Base-by-base conservation (phyloP, 192 early-diverging fungal genomes). In the Coemansia brasiliensis region DNA sequence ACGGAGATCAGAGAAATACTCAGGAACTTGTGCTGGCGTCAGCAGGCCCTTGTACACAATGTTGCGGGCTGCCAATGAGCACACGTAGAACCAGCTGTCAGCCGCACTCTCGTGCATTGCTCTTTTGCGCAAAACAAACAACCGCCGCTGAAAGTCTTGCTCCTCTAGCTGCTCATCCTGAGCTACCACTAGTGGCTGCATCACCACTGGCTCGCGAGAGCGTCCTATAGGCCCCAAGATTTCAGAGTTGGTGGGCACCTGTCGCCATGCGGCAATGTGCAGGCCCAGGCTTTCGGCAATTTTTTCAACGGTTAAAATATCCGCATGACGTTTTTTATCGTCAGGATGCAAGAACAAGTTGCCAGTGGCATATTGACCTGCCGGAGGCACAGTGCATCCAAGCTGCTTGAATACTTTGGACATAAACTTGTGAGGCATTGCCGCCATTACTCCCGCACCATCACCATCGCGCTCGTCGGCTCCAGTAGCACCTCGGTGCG, bases 41-140 rank as follows among this genome's bases (percentile, higher is more conserved):
- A 98, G 87, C 69, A 92, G 91, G 39, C 96, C 96, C 87, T 98
- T 98, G 84, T 98, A 98, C 44, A 94, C 85, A 60, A 98, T 96
- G 72, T 89, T 92, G 67, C 90, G 86, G 72, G 86, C 90, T 5
- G 91, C 93, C 24, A 98, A 84, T 17, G 96, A 97, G 82, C 96
- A 98, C 27, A 95, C 88, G 67, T 98, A 98, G 74, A 96, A 95
- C 92, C 92, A 94, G 73, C 91, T 94, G 53, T 86, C 85, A 46
- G 90, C 78, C 0, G 87, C 86, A 40, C 94, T 91, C 32, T 88
- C 85, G 70, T 92, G 92, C 32, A 90, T 92, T 8, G 92, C 81
- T 44, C 91, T 88, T 74, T 98, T 98, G 52, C 94, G 84, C 64
- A 99, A 79, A 11, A 95, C 51, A 67, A 93, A 97, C 49, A 97